These are phyloP conservation scores for Microbotryum violaceum DNA, from an alignment of 1,284 basidiomycete genomes.

Conservation along the genomic window DNA sequence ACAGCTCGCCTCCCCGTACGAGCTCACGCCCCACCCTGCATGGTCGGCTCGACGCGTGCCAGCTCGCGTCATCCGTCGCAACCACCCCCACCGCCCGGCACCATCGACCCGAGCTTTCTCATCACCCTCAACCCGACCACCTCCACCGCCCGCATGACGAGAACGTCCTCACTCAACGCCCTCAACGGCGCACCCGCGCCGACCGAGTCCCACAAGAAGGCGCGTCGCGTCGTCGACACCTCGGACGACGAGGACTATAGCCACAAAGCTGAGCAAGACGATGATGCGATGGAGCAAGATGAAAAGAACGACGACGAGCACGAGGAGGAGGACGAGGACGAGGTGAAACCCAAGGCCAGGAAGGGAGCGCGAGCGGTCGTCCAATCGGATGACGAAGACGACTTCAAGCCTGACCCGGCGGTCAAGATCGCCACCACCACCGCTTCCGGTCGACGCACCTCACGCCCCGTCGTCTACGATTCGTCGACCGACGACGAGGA, in stretches of 20 bases:
- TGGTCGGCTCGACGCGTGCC: no score
- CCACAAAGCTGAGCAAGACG: not conserved
- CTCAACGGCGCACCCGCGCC: not conserved
- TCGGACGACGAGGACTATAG: not conserved
- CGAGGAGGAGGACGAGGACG: constrained; percentile 1
- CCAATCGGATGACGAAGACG: constrained; percentile 45
- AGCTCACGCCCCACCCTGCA: no score
- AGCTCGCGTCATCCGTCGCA: no score
- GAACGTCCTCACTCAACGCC: not conserved
- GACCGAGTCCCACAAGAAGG: not conserved
- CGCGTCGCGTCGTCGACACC: not conserved
- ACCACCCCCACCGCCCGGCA: no score
- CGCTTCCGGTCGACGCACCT: constrained; percentile 10
- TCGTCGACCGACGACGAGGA: constrained; percentile 12
- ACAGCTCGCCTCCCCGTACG: no score
- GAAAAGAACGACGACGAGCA: not conserved
- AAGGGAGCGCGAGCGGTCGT: no score
- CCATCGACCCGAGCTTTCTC: no score
- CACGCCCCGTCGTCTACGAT: constrained; percentile 13
- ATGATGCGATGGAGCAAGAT: constrained; percentile 1
- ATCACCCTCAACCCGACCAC: no score
- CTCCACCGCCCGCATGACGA: constrained; percentile 1
- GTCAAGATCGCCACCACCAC: constrained; percentile 36
- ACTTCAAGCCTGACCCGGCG: constrained; percentile 52
- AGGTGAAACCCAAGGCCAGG: not conserved